Conservation (phyloP, 345 rosid genomes). For the Eucalyptus polybractea region DNA sequence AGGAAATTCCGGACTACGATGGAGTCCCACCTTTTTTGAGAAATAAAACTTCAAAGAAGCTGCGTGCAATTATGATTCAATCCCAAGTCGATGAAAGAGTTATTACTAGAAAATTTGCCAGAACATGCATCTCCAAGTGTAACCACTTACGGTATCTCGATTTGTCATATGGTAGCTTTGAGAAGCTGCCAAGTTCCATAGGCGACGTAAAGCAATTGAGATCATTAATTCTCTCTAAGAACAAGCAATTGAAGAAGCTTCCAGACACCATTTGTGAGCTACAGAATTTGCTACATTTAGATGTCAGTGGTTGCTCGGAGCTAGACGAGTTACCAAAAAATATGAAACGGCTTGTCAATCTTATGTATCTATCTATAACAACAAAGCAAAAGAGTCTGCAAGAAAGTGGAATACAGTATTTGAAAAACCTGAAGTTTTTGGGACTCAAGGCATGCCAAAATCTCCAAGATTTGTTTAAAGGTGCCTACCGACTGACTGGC, state of each 20-base stretch:
- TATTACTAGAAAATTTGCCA: background rate
- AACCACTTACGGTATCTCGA: background rate
- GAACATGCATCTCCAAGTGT: background rate
- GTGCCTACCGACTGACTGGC: accelerated
- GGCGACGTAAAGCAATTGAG: background rate
- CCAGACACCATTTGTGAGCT: background rate
- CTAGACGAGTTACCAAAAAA: background rate
- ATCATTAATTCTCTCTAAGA: accelerated
- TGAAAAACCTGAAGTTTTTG: accelerated
- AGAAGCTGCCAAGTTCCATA: background rate
- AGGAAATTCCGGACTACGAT: background rate
- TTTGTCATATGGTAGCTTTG: background rate
- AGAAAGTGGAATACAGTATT: background rate
- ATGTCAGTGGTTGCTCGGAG: background rate
- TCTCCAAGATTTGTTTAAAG: background rate
- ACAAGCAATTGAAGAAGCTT: background rate
- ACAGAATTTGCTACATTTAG: background rate
- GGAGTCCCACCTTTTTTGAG: background rate
- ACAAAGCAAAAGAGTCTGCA: background rate
- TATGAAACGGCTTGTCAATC: background rate
- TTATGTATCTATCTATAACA: background rate
- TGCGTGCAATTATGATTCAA: background rate
- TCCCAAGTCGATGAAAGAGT: background rate
- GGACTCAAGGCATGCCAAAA: background rate
- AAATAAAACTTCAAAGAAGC: background rate